A percentile compares a stretch with the other conserved stretches of the same genome.
These are phyloP conservation scores for Hypsizygus marmoreus DNA, from an alignment of 768 basidiomycete genomes.

Conservation along the genomic window DNA sequence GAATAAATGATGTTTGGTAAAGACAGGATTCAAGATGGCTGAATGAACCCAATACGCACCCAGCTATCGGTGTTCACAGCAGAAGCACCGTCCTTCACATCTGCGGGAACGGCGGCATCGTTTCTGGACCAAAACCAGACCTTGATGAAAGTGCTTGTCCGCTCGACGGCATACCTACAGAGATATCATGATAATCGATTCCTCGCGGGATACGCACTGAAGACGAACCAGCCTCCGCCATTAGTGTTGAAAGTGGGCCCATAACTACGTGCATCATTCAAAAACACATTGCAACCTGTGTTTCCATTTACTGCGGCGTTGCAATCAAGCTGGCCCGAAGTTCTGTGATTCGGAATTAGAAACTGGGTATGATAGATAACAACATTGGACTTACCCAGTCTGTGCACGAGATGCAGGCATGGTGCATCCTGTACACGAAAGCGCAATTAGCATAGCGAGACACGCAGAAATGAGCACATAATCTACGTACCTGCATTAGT, in stretches of 20 bases:
- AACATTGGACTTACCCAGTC: conserved; percentile 40
- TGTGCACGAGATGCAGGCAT: conserved; percentile 40
- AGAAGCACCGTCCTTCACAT: conserved; percentile 41
- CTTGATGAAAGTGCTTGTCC: conserved; percentile 55
- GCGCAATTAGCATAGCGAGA: background rate
- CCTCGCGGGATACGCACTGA: background rate
- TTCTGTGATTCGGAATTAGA: conserved; percentile 17
- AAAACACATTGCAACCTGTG: conserved; percentile 46
- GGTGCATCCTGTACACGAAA: conserved; percentile 34
- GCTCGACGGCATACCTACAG: conserved; percentile 63
- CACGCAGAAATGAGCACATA: background rate
- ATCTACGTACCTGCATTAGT: conserved; percentile 42
- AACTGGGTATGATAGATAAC: background rate
- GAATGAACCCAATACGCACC: conserved; percentile 36
- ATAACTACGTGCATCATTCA: conserved; percentile 43
- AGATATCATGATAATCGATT: background rate
- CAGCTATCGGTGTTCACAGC: conserved; percentile 51
- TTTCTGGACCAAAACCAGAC: conserved; percentile 76
- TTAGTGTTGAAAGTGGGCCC: conserved; percentile 59
- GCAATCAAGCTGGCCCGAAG: conserved; percentile 39
- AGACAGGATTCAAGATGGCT: too few species aligned
- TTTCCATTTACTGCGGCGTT: conserved; percentile 41
- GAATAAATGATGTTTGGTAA: background rate
- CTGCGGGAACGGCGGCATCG: conserved; percentile 45
- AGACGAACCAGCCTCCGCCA: conserved; percentile 59